phyloP scores from a whole-genome alignment of 345 rosid species.

The Eucalyptus virginea region DNA sequence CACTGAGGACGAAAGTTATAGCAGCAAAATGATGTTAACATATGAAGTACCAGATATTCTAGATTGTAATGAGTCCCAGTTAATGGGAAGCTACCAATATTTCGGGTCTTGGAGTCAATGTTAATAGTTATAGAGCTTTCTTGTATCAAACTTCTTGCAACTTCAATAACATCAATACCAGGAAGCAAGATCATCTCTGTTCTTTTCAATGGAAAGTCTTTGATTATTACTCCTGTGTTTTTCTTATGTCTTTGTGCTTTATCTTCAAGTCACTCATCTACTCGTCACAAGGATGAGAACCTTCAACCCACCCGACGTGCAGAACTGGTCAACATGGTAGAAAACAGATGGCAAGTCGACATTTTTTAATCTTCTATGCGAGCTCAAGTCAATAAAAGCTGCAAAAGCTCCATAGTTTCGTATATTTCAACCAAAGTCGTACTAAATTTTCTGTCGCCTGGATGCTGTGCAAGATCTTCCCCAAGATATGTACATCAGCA shows the following conservation, averaged over 20 bases:
- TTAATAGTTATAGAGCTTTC: not conserved
- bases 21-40: constrained; percentile 39
- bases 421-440: not conserved
- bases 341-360: not conserved
- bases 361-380: not conserved
- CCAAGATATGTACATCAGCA: not conserved
- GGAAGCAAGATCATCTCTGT: not conserved
- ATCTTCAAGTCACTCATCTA: not conserved
- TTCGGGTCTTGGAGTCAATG: not conserved
- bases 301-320: not conserved
- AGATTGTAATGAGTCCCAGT: constrained; percentile 29
- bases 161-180: not conserved
- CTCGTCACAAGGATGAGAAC: not conserved
- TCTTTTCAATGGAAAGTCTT: not conserved
- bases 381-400: not conserved
- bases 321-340: not conserved
- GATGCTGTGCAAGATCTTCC: not conserved
- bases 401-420: not conserved
- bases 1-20: constrained; percentile 70
- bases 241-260: not conserved
- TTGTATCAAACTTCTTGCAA: not conserved
- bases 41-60: constrained; percentile 48
- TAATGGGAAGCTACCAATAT: not conserved
- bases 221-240: not conserved
- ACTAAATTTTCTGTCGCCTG: not conserved